Base-by-base conservation (phyloP, 164 flowering plant species). In the Liriodendron chinense region DNA sequence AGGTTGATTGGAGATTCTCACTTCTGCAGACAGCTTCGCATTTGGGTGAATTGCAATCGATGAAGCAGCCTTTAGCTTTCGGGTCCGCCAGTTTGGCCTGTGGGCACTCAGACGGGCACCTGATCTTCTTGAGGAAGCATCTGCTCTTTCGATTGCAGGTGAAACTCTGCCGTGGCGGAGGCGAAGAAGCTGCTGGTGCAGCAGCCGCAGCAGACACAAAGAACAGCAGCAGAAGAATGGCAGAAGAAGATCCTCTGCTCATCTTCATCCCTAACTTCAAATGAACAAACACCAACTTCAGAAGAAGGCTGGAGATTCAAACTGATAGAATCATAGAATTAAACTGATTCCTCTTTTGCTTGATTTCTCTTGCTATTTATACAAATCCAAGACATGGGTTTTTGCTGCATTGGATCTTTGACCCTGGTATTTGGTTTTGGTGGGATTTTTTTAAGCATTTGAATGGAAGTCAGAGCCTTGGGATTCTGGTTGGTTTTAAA, bases 281-380 rank as follows among this genome's bases (percentile, higher is more conserved):
- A 53, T 10, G 59, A 53, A 53, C 59, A 53, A 13, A 16, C 18
- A 16, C 43, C 61, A 49, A 50, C 48, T 50, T 8, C 61, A n/a
- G 68, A 91, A 92, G 96, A 91, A 90, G 82, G 93, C 94, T n/a
- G 25, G n/a, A 28, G 26, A 23, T 21, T 26, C 14, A 18, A 25
- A 26, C 26, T 67, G 12, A 14, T 12, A 25, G 18, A 20, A 64
- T 22, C 10, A 64, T 20, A 64, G 67, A 57, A 57, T 9, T 4
- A 20, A 57, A 57, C 62, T 20, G 22, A 18, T 20, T 22, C 65
- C 9, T 14, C 22, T 63, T 63, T 7, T 14, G 25, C 9, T 22
- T 25, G 18, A 13, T 13, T 66, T 26, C 47, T 66, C 21, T 68
- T 47, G 53, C 28, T 23, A 66, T 23, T 25, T 66, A 53, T 66